Evolutionary conservation across 345 rosid species (phyloP).

Genomic region (Brassica rapa): DNA sequence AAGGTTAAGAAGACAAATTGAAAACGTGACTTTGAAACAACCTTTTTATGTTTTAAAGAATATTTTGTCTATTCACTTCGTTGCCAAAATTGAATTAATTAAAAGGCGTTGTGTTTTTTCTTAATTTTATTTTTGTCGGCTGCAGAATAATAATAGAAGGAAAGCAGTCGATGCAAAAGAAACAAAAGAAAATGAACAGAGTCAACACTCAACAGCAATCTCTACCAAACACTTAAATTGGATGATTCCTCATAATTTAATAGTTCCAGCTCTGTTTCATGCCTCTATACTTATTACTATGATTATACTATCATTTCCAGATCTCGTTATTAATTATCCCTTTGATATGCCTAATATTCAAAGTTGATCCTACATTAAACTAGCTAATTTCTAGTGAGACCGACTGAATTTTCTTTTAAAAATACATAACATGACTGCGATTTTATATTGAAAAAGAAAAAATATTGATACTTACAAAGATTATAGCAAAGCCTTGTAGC

Average conservation of each 20-base stretch:
- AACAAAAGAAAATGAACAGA: slow-evolving; percentile 1
- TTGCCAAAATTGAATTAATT: slow-evolving; percentile 33
- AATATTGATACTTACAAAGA: not conserved
- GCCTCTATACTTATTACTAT: not conserved
- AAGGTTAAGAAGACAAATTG: not conserved
- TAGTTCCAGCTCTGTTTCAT: slow-evolving; percentile 27
- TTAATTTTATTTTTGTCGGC: slow-evolving; percentile 16
- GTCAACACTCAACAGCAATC: slow-evolving; percentile 39
- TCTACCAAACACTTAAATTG: slow-evolving; percentile 17
- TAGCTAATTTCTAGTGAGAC: not conserved
- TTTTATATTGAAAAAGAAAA: not conserved
- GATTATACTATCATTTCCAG: not conserved
- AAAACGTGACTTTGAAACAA: slow-evolving; percentile 29
- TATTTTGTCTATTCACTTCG: not conserved
- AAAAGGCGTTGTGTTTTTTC: not conserved
- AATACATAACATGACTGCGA: not conserved
- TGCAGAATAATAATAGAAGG: slow-evolving; percentile 4
- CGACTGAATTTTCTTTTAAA: not conserved
- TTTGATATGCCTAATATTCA: not conserved
- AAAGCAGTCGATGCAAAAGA: not conserved
- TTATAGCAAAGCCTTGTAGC: not conserved
- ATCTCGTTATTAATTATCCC: not conserved
- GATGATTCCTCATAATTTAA: slow-evolving; percentile 10
- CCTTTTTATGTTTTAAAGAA: not conserved
- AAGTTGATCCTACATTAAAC: not conserved